A percentile compares a stretch with the other conserved stretches of the same genome.
Evolutionary conservation across 139 green algal species (phyloP).

Genomic region (Micractinium sp.): DNA sequence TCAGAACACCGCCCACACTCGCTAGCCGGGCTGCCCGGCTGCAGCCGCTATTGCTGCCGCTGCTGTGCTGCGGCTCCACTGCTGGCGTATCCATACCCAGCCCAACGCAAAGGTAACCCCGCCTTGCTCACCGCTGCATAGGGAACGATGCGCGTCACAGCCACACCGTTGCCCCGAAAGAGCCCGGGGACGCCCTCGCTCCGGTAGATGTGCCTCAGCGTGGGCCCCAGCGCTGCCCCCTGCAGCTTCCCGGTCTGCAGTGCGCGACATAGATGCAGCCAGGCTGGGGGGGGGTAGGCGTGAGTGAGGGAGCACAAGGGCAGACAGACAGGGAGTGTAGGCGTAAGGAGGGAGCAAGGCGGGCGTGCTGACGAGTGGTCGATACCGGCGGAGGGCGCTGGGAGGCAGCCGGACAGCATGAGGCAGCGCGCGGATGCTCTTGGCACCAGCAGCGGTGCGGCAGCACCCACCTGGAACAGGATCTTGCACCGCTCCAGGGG

Average conservation of each 20-base stretch:
- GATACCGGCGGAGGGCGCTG: too few species aligned
- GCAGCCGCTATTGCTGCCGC: too few species aligned
- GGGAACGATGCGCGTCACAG: conserved; percentile 87
- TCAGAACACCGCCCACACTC: too few species aligned
- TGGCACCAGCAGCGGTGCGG: background rate
- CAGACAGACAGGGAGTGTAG: background rate
- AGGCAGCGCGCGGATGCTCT: background rate
- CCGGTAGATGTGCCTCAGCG: conserved; percentile 25
- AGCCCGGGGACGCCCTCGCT: conserved; percentile 16
- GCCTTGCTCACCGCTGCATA: conserved; percentile 77
- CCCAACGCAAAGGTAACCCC: too few species aligned
- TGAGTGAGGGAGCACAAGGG: background rate
- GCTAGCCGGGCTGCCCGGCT: too few species aligned
- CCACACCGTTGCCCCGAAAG: conserved; percentile 83
- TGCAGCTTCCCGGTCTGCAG: conserved; percentile 32
- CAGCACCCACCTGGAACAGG: conserved; percentile 74
- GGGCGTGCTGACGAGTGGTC: too few species aligned
- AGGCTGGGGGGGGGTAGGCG: background rate
- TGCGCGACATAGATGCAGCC: background rate
- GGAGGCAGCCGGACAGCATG: too few species aligned
- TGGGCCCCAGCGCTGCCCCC: background rate
- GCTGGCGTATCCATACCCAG: too few species aligned
- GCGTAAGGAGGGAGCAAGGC: background rate
- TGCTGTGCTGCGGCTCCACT: too few species aligned
- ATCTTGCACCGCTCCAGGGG: conserved; percentile 91